phyloP scores from a whole-genome alignment of 2,329 filamentous ascomycete genomes.

The Orbilia ellipsospora region DNA sequence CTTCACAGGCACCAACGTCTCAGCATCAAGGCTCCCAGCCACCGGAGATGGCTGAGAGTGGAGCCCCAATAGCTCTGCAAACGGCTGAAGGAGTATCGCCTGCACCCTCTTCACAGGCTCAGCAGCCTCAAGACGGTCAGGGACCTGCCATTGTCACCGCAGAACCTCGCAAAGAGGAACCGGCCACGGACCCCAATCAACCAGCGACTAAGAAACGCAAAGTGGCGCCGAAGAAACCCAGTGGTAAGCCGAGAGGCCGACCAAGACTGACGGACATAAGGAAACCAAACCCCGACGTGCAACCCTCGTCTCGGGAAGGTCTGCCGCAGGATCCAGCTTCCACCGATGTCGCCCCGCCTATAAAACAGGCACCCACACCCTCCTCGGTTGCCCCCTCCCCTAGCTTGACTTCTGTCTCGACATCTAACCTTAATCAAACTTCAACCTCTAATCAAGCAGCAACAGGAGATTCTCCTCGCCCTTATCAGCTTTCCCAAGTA shows the following conservation, averaged over 20 bases:
- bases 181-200: slow-evolving; percentile 34
- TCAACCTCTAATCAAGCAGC: slow-evolving; percentile 20
- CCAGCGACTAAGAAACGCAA: slow-evolving; percentile 47
- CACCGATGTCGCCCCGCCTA: slow-evolving; percentile 32
- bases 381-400: slow-evolving; percentile 53
- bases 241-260: slow-evolving; percentile 50
- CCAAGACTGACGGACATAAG: slow-evolving; percentile 51
- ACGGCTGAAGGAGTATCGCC: slow-evolving; percentile 28
- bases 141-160: slow-evolving; percentile 29
- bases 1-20: slow-evolving; percentile 16
- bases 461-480: slow-evolving; percentile 36
- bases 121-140: slow-evolving; percentile 11
- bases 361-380: slow-evolving; percentile 54
- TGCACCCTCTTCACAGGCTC: slow-evolving; percentile 20
- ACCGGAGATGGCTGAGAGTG: slow-evolving; percentile 10
- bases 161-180: slow-evolving; percentile 38
- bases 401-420: slow-evolving; percentile 40
- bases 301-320: slow-evolving; percentile 49
- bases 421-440: slow-evolving; percentile 45
- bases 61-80: slow-evolving; percentile 8
- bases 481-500: slow-evolving; percentile 32
- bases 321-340: slow-evolving; percentile 54
- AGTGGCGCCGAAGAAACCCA: slow-evolving; percentile 48
- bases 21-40: slow-evolving; percentile 7
- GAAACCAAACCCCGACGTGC: slow-evolving; percentile 43